phyloP scores from a whole-genome alignment of 2,329 filamentous ascomycete genomes.

The Polytolypa hystricis region DNA sequence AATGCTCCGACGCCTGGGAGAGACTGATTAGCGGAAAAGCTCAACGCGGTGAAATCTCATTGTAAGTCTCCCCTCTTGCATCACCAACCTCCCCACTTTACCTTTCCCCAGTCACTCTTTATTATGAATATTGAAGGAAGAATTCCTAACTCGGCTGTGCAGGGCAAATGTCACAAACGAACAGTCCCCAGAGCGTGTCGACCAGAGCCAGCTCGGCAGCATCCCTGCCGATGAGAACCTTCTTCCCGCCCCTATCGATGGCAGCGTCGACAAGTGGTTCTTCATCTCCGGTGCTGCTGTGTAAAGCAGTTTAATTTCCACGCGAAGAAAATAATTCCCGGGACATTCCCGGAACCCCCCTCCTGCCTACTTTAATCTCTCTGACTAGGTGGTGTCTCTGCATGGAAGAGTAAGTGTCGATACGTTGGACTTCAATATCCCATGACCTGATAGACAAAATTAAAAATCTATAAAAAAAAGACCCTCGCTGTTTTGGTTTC shows the following conservation, averaged over 20 bases:
- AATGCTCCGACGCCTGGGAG: slow-evolving; percentile 96
- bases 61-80: slow-evolving; percentile 51
- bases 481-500: too few species aligned
- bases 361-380: too few species aligned
- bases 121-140: slow-evolving; percentile 11
- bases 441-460: too few species aligned
- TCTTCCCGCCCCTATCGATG: slow-evolving; percentile 77
- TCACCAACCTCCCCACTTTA: not conserved
- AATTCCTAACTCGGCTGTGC: not conserved
- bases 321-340: too few species aligned
- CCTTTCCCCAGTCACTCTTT: not conserved
- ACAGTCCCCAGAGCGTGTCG: slow-evolving; percentile 62
- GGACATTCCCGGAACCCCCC: too few species aligned
- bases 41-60: slow-evolving; percentile 61
- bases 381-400: too few species aligned
- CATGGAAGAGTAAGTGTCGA: too few species aligned
- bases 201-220: slow-evolving; percentile 58
- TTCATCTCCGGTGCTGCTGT: slow-evolving; percentile 96
- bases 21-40: slow-evolving; percentile 88
- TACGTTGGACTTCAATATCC: too few species aligned
- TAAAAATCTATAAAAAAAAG: too few species aligned
- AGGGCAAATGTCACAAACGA: slow-evolving; percentile 72
- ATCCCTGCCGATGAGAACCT: slow-evolving; percentile 74
- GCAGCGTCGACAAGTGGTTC: slow-evolving; percentile 99
- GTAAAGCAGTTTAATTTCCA: too few species aligned